Percentiles rank a stretch among this genome's conserved stretches.
These are phyloP conservation scores for Astrothelium subdiscretum DNA, from an alignment of 495 filamentous ascomycete species.

Conservation along the genomic window DNA sequence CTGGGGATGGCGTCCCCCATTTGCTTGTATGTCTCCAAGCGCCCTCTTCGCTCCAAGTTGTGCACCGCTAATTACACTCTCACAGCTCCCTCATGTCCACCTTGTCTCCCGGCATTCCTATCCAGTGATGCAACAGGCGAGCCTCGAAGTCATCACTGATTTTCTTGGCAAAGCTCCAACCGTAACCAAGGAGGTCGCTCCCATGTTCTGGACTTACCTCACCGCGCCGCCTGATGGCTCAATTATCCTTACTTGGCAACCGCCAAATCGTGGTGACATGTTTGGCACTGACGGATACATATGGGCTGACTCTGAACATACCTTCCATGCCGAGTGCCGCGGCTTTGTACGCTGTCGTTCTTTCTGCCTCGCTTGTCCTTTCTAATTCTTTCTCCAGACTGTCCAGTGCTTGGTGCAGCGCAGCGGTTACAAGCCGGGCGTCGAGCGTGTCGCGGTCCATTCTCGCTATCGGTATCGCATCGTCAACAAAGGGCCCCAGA, in stretches of 20 bases:
- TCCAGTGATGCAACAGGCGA: constrained; percentile 51
- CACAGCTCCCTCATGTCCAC: constrained; percentile 74
- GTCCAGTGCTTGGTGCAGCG: constrained; percentile 79
- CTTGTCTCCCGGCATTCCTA: constrained; percentile 67
- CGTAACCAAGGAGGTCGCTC: constrained; percentile 59
- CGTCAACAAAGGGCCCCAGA: constrained; percentile 48
- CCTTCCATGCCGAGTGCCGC: constrained; percentile 54
- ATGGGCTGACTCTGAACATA: constrained; percentile 71
- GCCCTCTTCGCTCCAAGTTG: background rate
- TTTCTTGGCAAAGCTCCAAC: constrained; percentile 71
- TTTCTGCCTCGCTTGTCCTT: background rate
- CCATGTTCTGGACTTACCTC: constrained; percentile 87
- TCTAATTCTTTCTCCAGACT: constrained; percentile 30
- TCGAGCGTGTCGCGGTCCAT: constrained; percentile 60
- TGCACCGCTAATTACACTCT: background rate
- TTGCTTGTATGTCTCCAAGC: constrained; percentile 41
- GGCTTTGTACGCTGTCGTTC: constrained; percentile 54
- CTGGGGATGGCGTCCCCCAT: constrained; percentile 49
- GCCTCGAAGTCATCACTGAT: constrained; percentile 57
- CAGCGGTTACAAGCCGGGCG: constrained; percentile 57
- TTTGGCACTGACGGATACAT: constrained; percentile 86
- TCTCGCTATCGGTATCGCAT: constrained; percentile 75
- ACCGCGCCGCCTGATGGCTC: constrained; percentile 69
- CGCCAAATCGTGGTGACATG: constrained; percentile 27
- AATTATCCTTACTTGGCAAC: constrained; percentile 64